A percentile compares a stretch with the other conserved stretches of the same genome.
These are phyloP conservation scores for Excoecaria cochinchinensis DNA, from an alignment of 345 rosid species.

Conservation along the genomic window DNA sequence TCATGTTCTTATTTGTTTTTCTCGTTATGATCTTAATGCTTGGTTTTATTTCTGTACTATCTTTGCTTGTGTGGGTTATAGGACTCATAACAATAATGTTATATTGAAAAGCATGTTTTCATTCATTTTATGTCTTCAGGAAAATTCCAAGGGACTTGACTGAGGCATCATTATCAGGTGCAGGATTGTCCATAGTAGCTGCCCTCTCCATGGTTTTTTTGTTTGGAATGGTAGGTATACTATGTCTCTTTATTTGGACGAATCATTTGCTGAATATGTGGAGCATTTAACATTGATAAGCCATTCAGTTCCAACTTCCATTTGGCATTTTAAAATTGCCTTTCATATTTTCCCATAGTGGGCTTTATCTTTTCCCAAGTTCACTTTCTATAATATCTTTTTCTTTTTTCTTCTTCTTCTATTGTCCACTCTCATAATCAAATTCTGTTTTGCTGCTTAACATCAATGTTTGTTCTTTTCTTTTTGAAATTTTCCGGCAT, in stretches of 20 bases:
- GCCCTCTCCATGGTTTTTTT: conserved; percentile 84
- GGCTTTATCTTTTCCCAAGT: background rate
- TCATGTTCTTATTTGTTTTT: background rate
- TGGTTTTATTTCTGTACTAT: background rate
- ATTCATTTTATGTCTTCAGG: conserved; percentile 45
- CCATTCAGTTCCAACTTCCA: background rate
- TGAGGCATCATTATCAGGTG: conserved; percentile 94
- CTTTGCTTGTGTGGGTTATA: background rate
- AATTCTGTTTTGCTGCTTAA: background rate
- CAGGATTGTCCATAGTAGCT: conserved; percentile 87
- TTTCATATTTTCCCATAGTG: background rate
- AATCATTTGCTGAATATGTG: background rate
- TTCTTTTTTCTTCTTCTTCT: background rate
- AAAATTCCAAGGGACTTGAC: conserved; percentile 99
- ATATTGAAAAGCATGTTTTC: background rate
- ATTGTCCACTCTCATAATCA: background rate
- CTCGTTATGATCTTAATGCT: background rate
- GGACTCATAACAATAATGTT: background rate
- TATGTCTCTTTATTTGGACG: background rate
- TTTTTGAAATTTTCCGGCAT: background rate
- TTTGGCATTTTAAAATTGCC: background rate
- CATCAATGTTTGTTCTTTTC: background rate
- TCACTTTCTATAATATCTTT: background rate
- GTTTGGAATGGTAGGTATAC: conserved; percentile 87
- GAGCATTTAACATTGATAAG: background rate